These are phyloP conservation scores for Rhodotorula sp. DNA, from an alignment of 1,284 basidiomycete genomes.

Conservation along the genomic window DNA sequence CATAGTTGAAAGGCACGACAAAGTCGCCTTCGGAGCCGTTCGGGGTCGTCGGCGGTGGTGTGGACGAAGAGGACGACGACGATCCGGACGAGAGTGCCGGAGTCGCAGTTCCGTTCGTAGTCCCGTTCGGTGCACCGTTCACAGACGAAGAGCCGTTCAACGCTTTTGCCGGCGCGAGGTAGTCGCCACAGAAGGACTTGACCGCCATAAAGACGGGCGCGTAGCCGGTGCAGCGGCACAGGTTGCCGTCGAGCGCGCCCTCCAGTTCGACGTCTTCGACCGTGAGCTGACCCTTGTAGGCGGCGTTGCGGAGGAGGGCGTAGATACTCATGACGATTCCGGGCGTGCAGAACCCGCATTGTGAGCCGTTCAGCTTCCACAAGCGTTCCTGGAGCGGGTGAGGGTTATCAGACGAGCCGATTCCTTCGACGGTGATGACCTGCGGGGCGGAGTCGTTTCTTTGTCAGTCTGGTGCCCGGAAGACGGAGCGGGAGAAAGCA, in stretches of 20 bases:
- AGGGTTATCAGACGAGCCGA: slow-evolving; percentile 48
- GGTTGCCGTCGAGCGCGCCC: slow-evolving; percentile 49
- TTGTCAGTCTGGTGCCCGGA: not conserved
- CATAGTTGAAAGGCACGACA: slow-evolving; percentile 39
- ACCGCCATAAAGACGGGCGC: slow-evolving; percentile 43
- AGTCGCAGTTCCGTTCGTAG: not conserved
- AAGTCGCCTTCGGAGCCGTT: slow-evolving; percentile 24
- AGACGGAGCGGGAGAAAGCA: not conserved
- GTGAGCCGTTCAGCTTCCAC: slow-evolving; percentile 47
- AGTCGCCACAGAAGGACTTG: slow-evolving; percentile 44
- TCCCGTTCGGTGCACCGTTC: not conserved
- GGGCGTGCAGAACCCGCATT: slow-evolving; percentile 49
- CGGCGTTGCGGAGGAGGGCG: slow-evolving; percentile 48
- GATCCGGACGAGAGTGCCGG: slow-evolving; percentile 3
- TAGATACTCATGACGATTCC: slow-evolving; percentile 50
- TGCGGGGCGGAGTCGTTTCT: not conserved
- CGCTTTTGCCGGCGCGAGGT: slow-evolving; percentile 21
- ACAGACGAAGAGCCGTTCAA: not conserved
- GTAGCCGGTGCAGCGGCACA: slow-evolving; percentile 48
- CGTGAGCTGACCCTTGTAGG: slow-evolving; percentile 42
- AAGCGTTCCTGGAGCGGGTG: slow-evolving; percentile 51
- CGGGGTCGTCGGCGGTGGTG: not conserved
- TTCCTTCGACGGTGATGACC: slow-evolving; percentile 49
- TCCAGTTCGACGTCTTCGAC: slow-evolving; percentile 49
- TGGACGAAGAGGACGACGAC: not conserved